Base-by-base conservation (phyloP, 768 basidiomycete species). In the Tulasnella sp. region DNA sequence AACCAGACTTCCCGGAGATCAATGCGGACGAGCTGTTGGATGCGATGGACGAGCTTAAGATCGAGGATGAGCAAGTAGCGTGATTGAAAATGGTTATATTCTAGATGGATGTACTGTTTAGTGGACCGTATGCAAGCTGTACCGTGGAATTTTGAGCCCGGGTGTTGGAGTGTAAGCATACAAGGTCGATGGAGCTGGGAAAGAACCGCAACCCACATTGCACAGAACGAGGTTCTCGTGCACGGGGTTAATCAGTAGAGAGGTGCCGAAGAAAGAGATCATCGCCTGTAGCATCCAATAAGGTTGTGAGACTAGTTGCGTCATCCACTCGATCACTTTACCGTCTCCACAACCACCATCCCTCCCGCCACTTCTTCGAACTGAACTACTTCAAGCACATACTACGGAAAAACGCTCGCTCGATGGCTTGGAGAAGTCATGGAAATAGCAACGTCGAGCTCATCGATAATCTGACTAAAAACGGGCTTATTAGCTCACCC, bases 31-130 rank as follows among this genome's bases (percentile, higher is more conserved):
- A 98, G 83, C 82, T 98, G 78, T 83, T 98, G 80, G 94, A 97
- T 77, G 90, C 92, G 82, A 95, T 97, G 80, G 95, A 97, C 79
- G 94, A 94, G 83, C 87, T 98, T 91, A 93, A 91, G 11, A 86
- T 97, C 49, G 88, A 86, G 7, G 85, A 86, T 11, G 80, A 78
- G 19, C 82, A 83, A 40, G 80, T 79, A 31, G 74, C 31, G 45
- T 42, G 37, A 52, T 19, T 75, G 31, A 29, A 40, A 34, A 31
- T 22, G 22, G 38, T 75, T 36, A 12, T 49, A 45, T 29, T n/a
- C 9, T 40, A 29, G 29, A 19, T 38, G 34, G 40, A 58, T 73
- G 39, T n/a, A 25, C 49, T 25, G 19, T 6, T 45, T 14, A 14
- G 45, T 45, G 15, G 45, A 45, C 15, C 17, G 45, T 68, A 38